phyloP scores from a whole-genome alignment of 768 basidiomycete species.

The Tulasnella calospora region DNA sequence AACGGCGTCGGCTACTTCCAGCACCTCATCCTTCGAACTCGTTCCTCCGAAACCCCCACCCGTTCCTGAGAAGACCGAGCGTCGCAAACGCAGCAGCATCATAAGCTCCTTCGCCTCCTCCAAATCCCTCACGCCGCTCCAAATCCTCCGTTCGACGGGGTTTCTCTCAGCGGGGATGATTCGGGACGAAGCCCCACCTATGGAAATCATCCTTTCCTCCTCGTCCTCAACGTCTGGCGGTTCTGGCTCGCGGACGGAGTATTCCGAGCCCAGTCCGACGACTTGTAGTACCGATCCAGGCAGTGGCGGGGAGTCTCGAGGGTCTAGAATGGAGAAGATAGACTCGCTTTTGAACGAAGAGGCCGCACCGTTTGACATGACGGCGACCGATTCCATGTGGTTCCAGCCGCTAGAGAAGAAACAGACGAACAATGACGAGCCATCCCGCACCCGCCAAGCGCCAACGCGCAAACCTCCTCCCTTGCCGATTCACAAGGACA shows the following conservation, averaged over 20 bases:
- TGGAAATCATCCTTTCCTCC: neutral
- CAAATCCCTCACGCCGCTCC: constrained; percentile 1
- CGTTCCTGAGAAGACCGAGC: neutral
- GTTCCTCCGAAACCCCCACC: neutral
- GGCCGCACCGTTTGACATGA: neutral
- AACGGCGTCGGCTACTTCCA: neutral
- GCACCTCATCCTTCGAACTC: neutral
- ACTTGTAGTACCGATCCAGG: neutral
- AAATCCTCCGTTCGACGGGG: neutral
- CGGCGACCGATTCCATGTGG: neutral
- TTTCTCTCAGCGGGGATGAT: neutral
- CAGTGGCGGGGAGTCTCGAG: neutral
- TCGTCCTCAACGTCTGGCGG: neutral
- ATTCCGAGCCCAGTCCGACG: neutral
- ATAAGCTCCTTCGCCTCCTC: neutral
- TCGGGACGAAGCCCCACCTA: neutral
- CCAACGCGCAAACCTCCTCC: neutral
- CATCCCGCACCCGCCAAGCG: neutral
- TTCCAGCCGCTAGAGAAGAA: neutral
- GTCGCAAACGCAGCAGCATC: neutral
- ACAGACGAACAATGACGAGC: neutral
- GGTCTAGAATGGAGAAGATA: neutral
- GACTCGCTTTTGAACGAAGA: neutral
- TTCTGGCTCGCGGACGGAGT: neutral
- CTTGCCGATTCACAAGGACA: neutral